Base-by-base conservation (phyloP, 1,139 yeast genomes). In the Taphrina populina region DNA sequence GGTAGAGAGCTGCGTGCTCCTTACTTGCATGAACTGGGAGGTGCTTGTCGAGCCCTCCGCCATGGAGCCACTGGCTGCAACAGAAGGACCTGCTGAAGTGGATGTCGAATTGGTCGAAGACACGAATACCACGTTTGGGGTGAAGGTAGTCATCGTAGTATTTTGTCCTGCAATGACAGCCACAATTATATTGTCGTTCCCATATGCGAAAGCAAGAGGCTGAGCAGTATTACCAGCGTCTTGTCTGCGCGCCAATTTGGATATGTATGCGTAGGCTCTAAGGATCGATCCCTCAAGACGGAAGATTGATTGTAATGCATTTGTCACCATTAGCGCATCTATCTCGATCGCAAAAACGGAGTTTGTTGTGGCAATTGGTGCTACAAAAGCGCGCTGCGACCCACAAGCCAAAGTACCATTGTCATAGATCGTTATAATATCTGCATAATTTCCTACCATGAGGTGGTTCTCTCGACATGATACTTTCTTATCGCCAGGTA, bases 341-440 rank as follows among this genome's bases (percentile, higher is more conserved):
- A 43, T 6, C 10, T 43, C 27, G 37, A 43, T 43, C 11, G 23
- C 30, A 29, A 23, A 43, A 4, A 30, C 27, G 29, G 32, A 29
- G 11, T 24, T 23, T 11, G 37, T 19, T 6, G 21, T 43, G 10
- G 27, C 6, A 13, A 15, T 21, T 29, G 47, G 36, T 11, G 32
- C 7, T 6, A 43, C 11, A 1, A 43, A 8, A 10, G 47, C 35
- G 23, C 20, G 19, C 24, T 4, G 21, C 5, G 11, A 10, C n/a
- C 37, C 47, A 29, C 47, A 43, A 19, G 47, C 35, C 36, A 43
- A n/a, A 2, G 47, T 30, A 3, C 47, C 47, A 13, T 43, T 43
- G 17, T 30, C 19, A 27, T 43, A 43, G 7, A 43, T 43, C 17
- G 47, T 43, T 17, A 43, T 19, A 6, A 21, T 11, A 30, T 30